Evolutionary conservation across 2,329 filamentous ascomycete genomes (phyloP).

Genomic region (Chrysoporthe puriensis): DNA sequence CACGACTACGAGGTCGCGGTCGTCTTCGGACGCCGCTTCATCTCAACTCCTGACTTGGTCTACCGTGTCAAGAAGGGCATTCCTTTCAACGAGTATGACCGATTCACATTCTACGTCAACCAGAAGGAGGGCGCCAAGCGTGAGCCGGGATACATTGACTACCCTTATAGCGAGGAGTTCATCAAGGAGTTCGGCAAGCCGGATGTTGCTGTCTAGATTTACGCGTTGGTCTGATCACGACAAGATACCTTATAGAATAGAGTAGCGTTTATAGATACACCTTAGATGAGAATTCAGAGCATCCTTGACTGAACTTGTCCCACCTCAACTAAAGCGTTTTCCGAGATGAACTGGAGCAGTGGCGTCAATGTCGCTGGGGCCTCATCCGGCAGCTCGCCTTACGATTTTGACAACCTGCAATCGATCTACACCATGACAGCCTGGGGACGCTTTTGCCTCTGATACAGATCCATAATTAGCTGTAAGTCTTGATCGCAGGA

Average conservation of each 20-base stretch:
- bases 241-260: neutral
- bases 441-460: too few species aligned
- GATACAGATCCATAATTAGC: too few species aligned
- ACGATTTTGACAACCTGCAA: too few species aligned
- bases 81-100: conserved; percentile 36
- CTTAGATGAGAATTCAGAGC: neutral
- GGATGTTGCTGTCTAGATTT: conserved; percentile 21
- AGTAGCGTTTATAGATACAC: neutral
- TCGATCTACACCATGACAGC: too few species aligned
- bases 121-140: conserved; percentile 29
- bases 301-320: neutral
- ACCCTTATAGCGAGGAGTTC: conserved; percentile 34
- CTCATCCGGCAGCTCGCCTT: too few species aligned
- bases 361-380: too few species aligned
- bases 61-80: conserved; percentile 36
- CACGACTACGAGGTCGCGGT: conserved; percentile 29
- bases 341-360: too few species aligned
- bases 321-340: too few species aligned
- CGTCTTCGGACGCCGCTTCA: conserved; percentile 41
- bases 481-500: too few species aligned
- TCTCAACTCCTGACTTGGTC: conserved; percentile 41
- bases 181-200: conserved; percentile 30
- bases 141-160: conserved; percentile 32
- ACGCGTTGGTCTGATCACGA: neutral
- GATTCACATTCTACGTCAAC: conserved; percentile 36